Conservation (phyloP, 805 yeast species). For the Priceomyces melissophilus region DNA sequence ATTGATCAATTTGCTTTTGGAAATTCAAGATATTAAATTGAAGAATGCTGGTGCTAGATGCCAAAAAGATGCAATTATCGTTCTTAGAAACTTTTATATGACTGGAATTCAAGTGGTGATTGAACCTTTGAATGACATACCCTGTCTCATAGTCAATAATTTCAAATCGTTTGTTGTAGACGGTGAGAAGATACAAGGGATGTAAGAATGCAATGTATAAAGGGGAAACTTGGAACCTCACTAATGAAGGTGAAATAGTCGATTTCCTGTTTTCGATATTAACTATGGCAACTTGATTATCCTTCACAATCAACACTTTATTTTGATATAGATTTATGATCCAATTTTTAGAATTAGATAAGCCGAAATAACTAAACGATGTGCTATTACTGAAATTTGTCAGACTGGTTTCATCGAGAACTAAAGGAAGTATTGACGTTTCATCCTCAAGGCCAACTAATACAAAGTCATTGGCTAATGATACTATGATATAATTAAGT, state of each 20-base stretch:
- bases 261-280: constrained; percentile 7
- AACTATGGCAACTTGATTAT: constrained; percentile 24
- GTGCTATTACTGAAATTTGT: constrained; percentile 19
- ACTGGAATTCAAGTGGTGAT: constrained; percentile 28
- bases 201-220: constrained; percentile 20
- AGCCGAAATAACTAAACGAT: constrained; percentile 39
- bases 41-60: constrained; percentile 27
- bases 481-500: constrained; percentile 16
- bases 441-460: constrained; percentile 20
- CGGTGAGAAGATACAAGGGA: constrained; percentile 32
- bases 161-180: constrained; percentile 32
- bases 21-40: constrained; percentile 26
- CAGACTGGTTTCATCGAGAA: constrained; percentile 16
- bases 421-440: constrained; percentile 14
- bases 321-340: constrained; percentile 15
- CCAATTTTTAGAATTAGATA: constrained; percentile 28
- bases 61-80: constrained; percentile 14
- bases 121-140: constrained; percentile 29
- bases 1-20: constrained; percentile 37
- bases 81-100: constrained; percentile 16
- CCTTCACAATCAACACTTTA: constrained; percentile 28
- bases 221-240: constrained; percentile 26
- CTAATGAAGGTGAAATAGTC: constrained; percentile 13
- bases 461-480: constrained; percentile 24
- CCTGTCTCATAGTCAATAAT: constrained; percentile 34